Evolutionary conservation across 78 protist genomes (phyloP).

Genomic region (Emiliania huxleyi): DNA sequence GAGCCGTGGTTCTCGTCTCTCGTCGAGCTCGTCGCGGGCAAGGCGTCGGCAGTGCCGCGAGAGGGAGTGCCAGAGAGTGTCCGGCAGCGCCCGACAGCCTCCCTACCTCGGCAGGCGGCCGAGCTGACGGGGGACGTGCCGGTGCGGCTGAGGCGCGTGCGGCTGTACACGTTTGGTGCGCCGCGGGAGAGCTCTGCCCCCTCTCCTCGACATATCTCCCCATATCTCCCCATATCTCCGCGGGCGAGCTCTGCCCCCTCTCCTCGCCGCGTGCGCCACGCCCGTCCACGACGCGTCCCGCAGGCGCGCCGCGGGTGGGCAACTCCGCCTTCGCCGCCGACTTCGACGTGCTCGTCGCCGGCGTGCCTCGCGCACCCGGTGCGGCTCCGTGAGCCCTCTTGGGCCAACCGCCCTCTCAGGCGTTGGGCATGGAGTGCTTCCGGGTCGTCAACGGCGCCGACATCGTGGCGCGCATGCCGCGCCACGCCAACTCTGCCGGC

Average conservation of each 20-base stretch:
- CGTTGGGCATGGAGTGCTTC: constrained; percentile 17
- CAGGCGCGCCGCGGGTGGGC: constrained; percentile 23
- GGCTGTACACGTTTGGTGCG: constrained; percentile 6
- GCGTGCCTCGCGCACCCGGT: too few relatives aligned
- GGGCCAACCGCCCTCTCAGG: too few relatives aligned
- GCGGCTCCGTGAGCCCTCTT: too few relatives aligned
- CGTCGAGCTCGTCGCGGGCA: neutral
- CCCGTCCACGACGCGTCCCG: too few relatives aligned
- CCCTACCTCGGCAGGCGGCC: too few relatives aligned
- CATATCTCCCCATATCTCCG: too few relatives aligned
- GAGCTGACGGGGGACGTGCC: neutral
- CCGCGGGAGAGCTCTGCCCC: constrained; percentile 7
- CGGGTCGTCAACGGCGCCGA: constrained; percentile 23
- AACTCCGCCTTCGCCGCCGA: neutral
- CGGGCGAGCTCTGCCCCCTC: too few relatives aligned
- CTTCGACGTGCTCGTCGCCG: neutral
- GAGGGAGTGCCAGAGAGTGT: neutral
- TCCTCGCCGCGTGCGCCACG: too few relatives aligned
- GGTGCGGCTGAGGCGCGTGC: neutral
- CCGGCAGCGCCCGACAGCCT: neutral
- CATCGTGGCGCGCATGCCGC: constrained; percentile 25
- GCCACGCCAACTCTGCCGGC: neutral
- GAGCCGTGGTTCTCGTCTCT: neutral
- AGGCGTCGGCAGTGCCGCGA: too few relatives aligned
- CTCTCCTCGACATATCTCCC: too few relatives aligned